A percentile compares a stretch with the other conserved stretches of the same genome.
phyloP scores from a whole-genome alignment of 352 stramenopile genomes.

The Phytophthora agathidicida region DNA sequence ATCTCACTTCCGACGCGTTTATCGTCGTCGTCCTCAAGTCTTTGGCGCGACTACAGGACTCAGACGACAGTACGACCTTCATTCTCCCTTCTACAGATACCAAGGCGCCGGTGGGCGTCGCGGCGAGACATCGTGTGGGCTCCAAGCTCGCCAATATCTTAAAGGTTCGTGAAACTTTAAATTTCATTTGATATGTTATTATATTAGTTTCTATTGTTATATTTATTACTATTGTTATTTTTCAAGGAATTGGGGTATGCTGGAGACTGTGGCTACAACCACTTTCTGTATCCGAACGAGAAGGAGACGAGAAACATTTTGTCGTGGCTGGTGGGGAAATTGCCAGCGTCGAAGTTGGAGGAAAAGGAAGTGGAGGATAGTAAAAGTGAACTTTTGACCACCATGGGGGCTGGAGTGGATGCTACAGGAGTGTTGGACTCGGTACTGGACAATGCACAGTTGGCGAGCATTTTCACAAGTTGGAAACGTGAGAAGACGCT shows the following conservation, averaged over 20 bases:
- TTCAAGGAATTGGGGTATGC: conserved; percentile 76
- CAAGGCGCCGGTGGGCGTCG: conserved; percentile 56
- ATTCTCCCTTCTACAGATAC: conserved; percentile 20
- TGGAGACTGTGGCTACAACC: conserved; percentile 88
- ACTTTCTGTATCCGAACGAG: conserved; percentile 89
- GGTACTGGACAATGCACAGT: conserved; percentile 8
- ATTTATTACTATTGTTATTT: neutral
- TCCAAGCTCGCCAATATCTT: conserved; percentile 74
- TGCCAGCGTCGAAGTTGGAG: conserved; percentile 47
- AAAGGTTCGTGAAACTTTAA: conserved; percentile 51
- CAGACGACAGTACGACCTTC: conserved; percentile 33
- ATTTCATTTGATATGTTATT: neutral
- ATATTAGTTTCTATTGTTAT: too few relatives aligned
- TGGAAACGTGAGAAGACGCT: conserved; percentile 67
- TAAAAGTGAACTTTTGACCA: conserved; percentile 8
- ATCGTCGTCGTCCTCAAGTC: conserved; percentile 55
- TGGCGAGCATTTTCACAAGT: conserved; percentile 45
- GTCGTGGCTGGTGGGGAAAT: conserved; percentile 81
- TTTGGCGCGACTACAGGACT: conserved; percentile 42
- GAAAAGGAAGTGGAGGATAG: conserved; percentile 33
- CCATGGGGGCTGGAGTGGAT: neutral
- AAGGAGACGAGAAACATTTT: conserved; percentile 82
- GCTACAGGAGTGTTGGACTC: neutral
- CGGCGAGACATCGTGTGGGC: conserved; percentile 73
- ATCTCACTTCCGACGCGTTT: conserved; percentile 52